Percentiles rank a stretch among this genome's conserved stretches.
Evolutionary conservation across 78 protist species (phyloP).

Genomic region (Pigoraptor vietnamica): DNA sequence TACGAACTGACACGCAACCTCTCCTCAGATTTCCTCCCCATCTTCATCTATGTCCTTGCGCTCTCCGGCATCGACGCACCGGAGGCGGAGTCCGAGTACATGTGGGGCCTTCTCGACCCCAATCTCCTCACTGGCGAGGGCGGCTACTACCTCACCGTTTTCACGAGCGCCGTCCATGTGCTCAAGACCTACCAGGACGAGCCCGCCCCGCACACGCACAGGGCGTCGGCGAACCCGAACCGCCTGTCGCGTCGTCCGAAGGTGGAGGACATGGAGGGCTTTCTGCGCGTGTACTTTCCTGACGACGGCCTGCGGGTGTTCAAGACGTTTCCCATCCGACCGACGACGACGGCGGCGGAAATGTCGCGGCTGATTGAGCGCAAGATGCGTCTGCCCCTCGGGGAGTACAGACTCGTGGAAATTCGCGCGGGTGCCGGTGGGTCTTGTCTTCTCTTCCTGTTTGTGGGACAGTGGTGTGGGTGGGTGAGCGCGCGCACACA

Average conservation of each 20-base stretch:
- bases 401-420: not conserved
- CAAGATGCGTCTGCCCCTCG: not conserved
- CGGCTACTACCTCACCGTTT: not conserved
- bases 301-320: not conserved
- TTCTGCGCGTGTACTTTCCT: conserved; percentile 4
- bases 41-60: conserved; percentile 3
- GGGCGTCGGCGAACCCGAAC: not conserved
- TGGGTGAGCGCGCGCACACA: no score
- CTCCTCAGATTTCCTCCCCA: not conserved
- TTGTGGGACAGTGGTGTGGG: not conserved
- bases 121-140: not conserved
- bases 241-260: not conserved
- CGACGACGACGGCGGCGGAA: not conserved
- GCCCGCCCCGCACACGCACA: not conserved
- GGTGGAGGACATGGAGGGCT: not conserved
- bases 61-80: not conserved
- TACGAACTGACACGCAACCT: no score
- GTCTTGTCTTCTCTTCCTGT: not conserved
- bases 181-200: not conserved
- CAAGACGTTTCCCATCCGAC: conserved; percentile 5
- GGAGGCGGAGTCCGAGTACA: not conserved
- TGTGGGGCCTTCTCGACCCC: conserved; percentile 3
- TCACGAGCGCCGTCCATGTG: not conserved
- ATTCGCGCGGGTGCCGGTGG: not conserved
- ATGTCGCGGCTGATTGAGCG: not conserved